Base-by-base conservation (phyloP, 1,284 basidiomycete species). In the Boletus smithii region DNA sequence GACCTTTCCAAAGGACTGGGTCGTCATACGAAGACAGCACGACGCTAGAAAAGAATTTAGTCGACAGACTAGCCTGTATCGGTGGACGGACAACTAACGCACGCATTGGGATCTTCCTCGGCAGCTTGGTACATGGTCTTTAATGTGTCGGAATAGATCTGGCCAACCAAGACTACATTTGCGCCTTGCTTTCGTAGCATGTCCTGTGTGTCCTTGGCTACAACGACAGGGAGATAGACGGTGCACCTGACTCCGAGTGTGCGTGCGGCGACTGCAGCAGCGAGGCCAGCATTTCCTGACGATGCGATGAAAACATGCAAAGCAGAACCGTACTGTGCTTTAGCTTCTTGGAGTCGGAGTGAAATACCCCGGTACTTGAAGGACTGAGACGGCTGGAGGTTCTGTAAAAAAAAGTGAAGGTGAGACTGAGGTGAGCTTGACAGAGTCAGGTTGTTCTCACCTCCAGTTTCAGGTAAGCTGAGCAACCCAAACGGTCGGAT, bases 301-400 rank as follows among this genome's bases (percentile, higher is more conserved):
- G 87, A 89, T 1, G 86, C 85, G 38, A 81, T 78, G 27, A 88
- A 68, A 35, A 82, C 69, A 60, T 86, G 85, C 6, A 80, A 69
- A 30, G 60, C 58, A 8, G 74, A 60, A 0, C 83, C 85, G 45
- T 77, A 70, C 17, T 62, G 67, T 44, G 73, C 67, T 47, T 75
- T 71, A 22, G 73, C 75, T 32, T 72, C 69, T 55, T 80, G 73
- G 3, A 79, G 71, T 55, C 83, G 83, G 51, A 75, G 70, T 16
- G 83, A 83, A 29, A 88, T 74, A 5, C 85, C 85, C 18, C 87
- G 74, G 54, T 76, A 82, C 62, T 90, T 88, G 77, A 87, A 89
- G 3, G 85, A 88, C 52, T 84, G 75, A 0, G 78, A 77, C 0
- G 81, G 82, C 47, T 89, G 87, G 2, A 88, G 69, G 54, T 76